Evolutionary conservation across 768 basidiomycete species (phyloP).

Genomic region (Macrocybe gigantea): DNA sequence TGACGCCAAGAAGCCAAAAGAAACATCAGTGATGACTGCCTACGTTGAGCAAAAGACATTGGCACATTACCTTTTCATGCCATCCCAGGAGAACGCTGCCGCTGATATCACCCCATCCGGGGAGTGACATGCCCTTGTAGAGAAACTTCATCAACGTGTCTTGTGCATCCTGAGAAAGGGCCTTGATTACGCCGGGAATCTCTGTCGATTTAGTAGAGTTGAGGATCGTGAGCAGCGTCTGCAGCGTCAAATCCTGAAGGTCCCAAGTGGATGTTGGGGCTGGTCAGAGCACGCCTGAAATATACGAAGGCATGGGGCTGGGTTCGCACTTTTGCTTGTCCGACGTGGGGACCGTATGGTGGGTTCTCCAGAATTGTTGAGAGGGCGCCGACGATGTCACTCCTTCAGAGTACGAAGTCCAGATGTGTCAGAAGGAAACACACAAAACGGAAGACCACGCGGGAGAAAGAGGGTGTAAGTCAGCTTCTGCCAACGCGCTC

Average conservation of each 20-base stretch:
- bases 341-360: slow-evolving; percentile 84
- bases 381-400: slow-evolving; percentile 73
- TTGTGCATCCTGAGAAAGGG: slow-evolving; percentile 67
- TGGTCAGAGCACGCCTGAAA: not conserved
- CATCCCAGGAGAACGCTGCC: slow-evolving; percentile 70
- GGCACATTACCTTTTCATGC: slow-evolving; percentile 82
- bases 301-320: not conserved
- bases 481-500: too few species aligned
- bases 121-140: slow-evolving; percentile 91
- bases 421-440: not conserved
- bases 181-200: slow-evolving; percentile 68
- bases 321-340: slow-evolving; percentile 80
- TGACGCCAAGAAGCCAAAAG: slow-evolving; percentile 21
- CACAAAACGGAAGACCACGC: too few species aligned
- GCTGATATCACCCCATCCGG: slow-evolving; percentile 55
- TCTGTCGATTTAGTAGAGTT: slow-evolving; percentile 93
- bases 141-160: slow-evolving; percentile 97
- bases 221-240: slow-evolving; percentile 79
- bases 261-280: not conserved
- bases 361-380: slow-evolving; percentile 65
- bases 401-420: slow-evolving; percentile 33
- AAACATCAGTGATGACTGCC: not conserved
- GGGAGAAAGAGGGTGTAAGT: too few species aligned
- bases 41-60: too few species aligned
- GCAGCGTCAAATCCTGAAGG: slow-evolving; percentile 67